A percentile compares a stretch with the other conserved stretches of the same genome.
Evolutionary conservation across 805 yeast species (phyloP).

Genomic region (Lachancea dasiensis): DNA sequence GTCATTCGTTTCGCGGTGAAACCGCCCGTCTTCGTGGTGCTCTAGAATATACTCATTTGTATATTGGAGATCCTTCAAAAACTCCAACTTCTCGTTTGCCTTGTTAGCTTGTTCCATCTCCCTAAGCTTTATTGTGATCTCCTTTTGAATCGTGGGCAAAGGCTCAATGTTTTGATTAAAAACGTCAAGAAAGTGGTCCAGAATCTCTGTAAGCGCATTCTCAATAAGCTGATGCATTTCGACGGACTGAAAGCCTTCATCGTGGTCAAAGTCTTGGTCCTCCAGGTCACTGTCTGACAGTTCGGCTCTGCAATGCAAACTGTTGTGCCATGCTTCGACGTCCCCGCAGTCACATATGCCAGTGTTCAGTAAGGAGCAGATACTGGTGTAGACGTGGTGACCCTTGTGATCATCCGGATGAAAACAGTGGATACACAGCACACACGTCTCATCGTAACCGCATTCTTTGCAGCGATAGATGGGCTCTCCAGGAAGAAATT

Average conservation of each 20-base stretch:
- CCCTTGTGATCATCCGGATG: constrained; percentile 60
- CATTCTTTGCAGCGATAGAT: constrained; percentile 72
- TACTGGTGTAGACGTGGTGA: constrained; percentile 55
- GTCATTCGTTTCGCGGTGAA: not conserved
- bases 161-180: constrained; percentile 34
- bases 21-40: not conserved
- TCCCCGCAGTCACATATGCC: constrained; percentile 78
- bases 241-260: constrained; percentile 12
- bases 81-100: constrained; percentile 16
- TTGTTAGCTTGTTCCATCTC: constrained; percentile 24
- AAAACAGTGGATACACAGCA: constrained; percentile 67
- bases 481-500: constrained; percentile 55
- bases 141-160: constrained; percentile 27
- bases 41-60: constrained; percentile 14
- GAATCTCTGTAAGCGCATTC: constrained; percentile 26
- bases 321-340: constrained; percentile 51
- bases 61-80: constrained; percentile 18
- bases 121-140: constrained; percentile 26
- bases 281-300: constrained; percentile 16
- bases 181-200: constrained; percentile 40
- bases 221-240: constrained; percentile 19
- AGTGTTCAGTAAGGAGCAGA: constrained; percentile 41
- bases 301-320: constrained; percentile 44
- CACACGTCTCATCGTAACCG: constrained; percentile 74
- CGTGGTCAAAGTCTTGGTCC: constrained; percentile 14